A percentile compares a stretch with the other conserved stretches of the same genome.
phyloP scores from a whole-genome alignment of 306 rosid genomes.

The Trifolium fragiferum region DNA sequence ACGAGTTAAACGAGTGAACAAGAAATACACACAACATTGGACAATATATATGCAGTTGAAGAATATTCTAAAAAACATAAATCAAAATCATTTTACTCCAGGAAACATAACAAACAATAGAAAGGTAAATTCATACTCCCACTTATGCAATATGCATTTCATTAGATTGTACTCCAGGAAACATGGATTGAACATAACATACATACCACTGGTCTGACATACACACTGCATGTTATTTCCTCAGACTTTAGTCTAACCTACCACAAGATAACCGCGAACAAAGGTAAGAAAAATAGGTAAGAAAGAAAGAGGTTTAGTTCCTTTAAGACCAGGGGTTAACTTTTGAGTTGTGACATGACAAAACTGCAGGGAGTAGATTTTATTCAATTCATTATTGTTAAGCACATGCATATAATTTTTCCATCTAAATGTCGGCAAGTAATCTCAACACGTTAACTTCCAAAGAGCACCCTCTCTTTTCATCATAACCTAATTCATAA shows the following conservation, averaged over 20 bases:
- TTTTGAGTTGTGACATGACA: background rate
- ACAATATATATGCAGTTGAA: background rate
- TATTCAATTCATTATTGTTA: background rate
- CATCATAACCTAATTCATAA: background rate
- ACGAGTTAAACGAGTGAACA: slow-evolving; percentile 19
- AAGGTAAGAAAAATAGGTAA: background rate
- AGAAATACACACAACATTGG: slow-evolving; percentile 9
- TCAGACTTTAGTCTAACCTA: background rate
- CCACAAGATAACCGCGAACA: slow-evolving; percentile 5
- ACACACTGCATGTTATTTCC: background rate
- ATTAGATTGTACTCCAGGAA: too few species aligned
- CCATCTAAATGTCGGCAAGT: background rate
- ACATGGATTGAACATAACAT: too few species aligned
- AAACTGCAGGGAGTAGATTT: background rate
- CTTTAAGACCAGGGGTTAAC: background rate
- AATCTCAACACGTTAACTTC: background rate
- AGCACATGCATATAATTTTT: background rate
- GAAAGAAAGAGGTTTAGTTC: background rate
- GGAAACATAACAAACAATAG: slow-evolving; percentile 2
- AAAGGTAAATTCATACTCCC: slow-evolving; percentile 8
- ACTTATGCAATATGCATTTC: background rate
- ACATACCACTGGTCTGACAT: too few species aligned
- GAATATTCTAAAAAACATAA: background rate
- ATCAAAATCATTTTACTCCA: slow-evolving; percentile 2
- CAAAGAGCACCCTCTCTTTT: background rate